Evolutionary conservation across 1,284 basidiomycete genomes (phyloP), one percentile per base, ranked within the genome.

Genomic region (Leccinum variabile): DNA sequence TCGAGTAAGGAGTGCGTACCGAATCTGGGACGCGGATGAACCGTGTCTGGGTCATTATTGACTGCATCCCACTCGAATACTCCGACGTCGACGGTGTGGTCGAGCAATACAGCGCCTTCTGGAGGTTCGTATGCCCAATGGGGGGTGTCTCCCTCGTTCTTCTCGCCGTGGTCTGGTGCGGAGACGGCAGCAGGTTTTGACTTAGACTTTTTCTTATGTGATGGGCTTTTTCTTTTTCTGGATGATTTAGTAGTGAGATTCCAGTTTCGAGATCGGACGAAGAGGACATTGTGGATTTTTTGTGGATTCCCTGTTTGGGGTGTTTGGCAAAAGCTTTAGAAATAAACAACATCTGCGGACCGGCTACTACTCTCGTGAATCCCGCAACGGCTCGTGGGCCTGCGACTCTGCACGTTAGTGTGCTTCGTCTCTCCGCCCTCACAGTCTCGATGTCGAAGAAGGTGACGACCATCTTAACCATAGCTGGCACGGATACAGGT

Each of bases 401-500:
- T 14, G 35, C 35, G 13, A 37, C 13, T 37, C 35, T 37, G 11
- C 35, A 37, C 35, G 0, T 37, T 37, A 5, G 35, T 37, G 35
- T 14, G 6, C 6, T 14, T 39, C 37, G 8, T 16, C 16, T 16
- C 37, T 39, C 37, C 9, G 11, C 18, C 18, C 6, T 22, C 60
- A 55, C 7, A 28, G 1, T 22, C 25, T 10, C 8, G 10, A 70
- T 69, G 69, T 41, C 54, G 5, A n/a, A 14, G 30, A 32, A 41
- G 18, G 52, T 52, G 3, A 70, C 66, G 1, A 60, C 75, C 1
- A 75, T 89, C 3, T 68, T 94, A 57, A 91, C 92, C 0, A 93
- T 95, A 22, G 92, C 93, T 9, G 93, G 93, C n/a, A 86, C 89
- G 18, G 95, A 97, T 72, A 87, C 89, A 1, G 87, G 92, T 41